Evolutionary conservation across 2,329 filamentous ascomycete genomes (phyloP).

Genomic region (Setomelanomma holmii): DNA sequence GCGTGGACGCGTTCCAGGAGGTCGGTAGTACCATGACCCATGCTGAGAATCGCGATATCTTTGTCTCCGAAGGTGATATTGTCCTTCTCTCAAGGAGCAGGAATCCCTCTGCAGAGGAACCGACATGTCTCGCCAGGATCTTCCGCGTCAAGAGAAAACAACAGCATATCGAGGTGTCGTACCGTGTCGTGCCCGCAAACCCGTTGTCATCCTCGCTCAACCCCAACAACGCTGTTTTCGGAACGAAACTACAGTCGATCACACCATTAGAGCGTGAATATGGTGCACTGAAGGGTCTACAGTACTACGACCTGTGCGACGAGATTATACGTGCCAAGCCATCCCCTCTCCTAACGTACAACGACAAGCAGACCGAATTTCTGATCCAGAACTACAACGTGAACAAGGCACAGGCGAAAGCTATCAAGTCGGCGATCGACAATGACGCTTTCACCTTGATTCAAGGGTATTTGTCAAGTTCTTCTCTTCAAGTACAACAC

Average conservation of each 20-base stretch:
- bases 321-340: constrained; percentile 90
- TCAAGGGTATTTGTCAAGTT: constrained; percentile 68
- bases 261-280: constrained; percentile 96
- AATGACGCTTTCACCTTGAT: constrained; percentile 98
- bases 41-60: constrained; percentile 72
- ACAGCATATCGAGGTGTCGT: constrained; percentile 81
- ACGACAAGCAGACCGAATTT: constrained; percentile 72
- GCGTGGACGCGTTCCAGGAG: constrained; percentile 91
- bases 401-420: constrained; percentile 88
- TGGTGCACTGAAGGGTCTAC: constrained; percentile 84
- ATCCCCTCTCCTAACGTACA: constrained; percentile 84
- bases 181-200: constrained; percentile 74
- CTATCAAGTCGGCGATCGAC: constrained; percentile 88
- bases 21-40: constrained; percentile 83
- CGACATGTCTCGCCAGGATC: constrained; percentile 87
- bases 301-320: constrained; percentile 95
- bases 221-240: constrained; percentile 74
- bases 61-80: constrained; percentile 84
- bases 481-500: constrained; percentile 1
- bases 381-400: constrained; percentile 80
- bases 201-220: constrained; percentile 70
- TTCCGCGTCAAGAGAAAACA: constrained; percentile 82
- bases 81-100: constrained; percentile 79
- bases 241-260: constrained; percentile 87
- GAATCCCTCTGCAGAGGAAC: constrained; percentile 71